Base-by-base conservation (phyloP, 148 eudicot species). In the Silene latifolia region DNA sequence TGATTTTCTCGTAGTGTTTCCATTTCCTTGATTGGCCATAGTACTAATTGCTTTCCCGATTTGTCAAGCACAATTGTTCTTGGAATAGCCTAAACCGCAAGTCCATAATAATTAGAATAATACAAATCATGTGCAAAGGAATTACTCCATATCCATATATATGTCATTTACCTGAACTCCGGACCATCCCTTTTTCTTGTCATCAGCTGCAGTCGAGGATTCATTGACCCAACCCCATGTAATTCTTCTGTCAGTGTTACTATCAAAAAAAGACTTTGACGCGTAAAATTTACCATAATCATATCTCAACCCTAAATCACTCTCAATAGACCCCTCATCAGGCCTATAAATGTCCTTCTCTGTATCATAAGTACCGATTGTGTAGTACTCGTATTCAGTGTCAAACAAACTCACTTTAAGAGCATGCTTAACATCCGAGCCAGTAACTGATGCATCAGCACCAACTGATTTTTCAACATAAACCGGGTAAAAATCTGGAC, bases 271-370 rank as follows among this genome's bases (percentile, higher is more conserved):
- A 0, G 84, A 56, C 67, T 88, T 86, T 0, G 92, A 86, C 0
- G 89, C 89, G 60, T 88, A 88, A 69, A 73, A 85, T n/a, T 74
- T 74, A 1, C 92, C 92, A 77, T 88, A 88, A 77, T 88, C 88
- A 67, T 77, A 82, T 71, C 88, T 82, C 46, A 88, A 75, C 18
- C 74, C 79, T 0, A 72, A 67, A 15, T 56, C 67, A 67, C 47
- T 71, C 32, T 82, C 84, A 57, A 81, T 60, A 4, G 79, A 85
- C 5, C 82, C 88, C 4, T 71, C 64, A 57, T 82, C 87, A 7
- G 80, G 82, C n/a, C 19, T 54, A 72, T 77, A 89, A 0, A 8
- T 23, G 19, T 88, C 92, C 17, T 11, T 74, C 21, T 63, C 56
- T 0, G 47, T 24, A 18, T 89, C 86, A 70, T 89, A 87, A 8